Conservation (phyloP, 345 rosid species). For the Reutealis trisperma region DNA sequence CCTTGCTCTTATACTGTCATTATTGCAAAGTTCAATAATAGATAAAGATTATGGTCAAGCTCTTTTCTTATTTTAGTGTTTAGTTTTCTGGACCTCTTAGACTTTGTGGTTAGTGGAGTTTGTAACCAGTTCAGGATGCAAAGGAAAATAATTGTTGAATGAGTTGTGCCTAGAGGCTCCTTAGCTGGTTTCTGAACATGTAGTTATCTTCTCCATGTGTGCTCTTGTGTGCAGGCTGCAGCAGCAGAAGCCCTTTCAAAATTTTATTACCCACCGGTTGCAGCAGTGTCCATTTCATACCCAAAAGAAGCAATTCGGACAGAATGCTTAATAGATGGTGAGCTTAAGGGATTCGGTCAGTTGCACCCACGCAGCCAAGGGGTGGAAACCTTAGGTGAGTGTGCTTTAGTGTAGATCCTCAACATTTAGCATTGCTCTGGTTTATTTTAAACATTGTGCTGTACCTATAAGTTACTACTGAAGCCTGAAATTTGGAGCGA, state of each 20-base stretch:
- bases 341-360: constrained; percentile 96
- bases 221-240: constrained; percentile 45
- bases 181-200: neutral
- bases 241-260: constrained; percentile 80
- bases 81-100: neutral
- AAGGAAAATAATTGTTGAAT: neutral
- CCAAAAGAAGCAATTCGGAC: constrained; percentile 80
- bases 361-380: constrained; percentile 98
- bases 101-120: neutral
- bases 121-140: neutral
- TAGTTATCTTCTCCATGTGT: neutral
- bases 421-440: neutral
- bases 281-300: constrained; percentile 87
- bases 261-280: constrained; percentile 93
- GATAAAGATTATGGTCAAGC: neutral
- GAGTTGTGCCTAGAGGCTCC: neutral
- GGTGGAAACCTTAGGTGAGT: constrained; percentile 88
- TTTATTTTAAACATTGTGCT: neutral
- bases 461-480: neutral
- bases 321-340: constrained; percentile 77
- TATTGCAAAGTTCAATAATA: neutral
- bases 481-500: neutral
- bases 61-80: constrained; percentile 2
- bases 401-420: neutral
- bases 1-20: neutral